phyloP scores from a whole-genome alignment of 2,329 filamentous ascomycete genomes.

The Penicillium sp. region DNA sequence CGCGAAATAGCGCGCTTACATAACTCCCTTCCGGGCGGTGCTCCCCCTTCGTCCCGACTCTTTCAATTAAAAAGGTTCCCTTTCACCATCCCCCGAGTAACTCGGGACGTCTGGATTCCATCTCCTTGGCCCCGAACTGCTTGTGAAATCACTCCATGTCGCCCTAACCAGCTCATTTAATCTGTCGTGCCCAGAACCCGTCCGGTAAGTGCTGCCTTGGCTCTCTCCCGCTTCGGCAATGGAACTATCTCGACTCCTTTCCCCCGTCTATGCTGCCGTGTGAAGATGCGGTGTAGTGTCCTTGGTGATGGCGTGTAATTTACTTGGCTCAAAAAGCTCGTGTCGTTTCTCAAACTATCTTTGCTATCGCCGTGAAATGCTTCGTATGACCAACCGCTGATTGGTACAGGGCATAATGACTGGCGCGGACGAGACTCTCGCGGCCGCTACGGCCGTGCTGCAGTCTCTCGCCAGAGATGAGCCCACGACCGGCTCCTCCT shows the following conservation, averaged over 20 bases:
- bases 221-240: constrained; percentile 3
- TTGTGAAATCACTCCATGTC: constrained; percentile 27
- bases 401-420: constrained; percentile 43
- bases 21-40: constrained; percentile 17
- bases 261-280: background rate
- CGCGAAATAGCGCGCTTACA: constrained; percentile 18
- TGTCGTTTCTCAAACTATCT: too few relatives aligned
- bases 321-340: too few relatives aligned
- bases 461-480: constrained; percentile 46
- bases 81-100: constrained; percentile 14
- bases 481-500: constrained; percentile 33
- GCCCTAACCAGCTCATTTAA: constrained; percentile 26
- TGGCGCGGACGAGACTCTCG: constrained; percentile 48
- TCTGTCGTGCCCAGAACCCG: constrained; percentile 31
- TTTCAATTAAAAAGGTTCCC: too few relatives aligned
- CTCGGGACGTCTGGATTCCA: constrained; percentile 9
- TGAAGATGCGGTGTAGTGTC: too few relatives aligned
- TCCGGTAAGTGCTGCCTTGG: constrained; percentile 26
- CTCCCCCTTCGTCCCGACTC: constrained; percentile 8
- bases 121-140: constrained; percentile 1
- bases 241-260: constrained; percentile 12
- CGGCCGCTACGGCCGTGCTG: constrained; percentile 47
- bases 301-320: too few relatives aligned
- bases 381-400: constrained; percentile 18
- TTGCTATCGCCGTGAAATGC: too few relatives aligned